Percentiles rank a stretch among this genome's conserved stretches.
Conservation (phyloP, 1,284 basidiomycete genomes). For the Rhizoctonia solani region DNA sequence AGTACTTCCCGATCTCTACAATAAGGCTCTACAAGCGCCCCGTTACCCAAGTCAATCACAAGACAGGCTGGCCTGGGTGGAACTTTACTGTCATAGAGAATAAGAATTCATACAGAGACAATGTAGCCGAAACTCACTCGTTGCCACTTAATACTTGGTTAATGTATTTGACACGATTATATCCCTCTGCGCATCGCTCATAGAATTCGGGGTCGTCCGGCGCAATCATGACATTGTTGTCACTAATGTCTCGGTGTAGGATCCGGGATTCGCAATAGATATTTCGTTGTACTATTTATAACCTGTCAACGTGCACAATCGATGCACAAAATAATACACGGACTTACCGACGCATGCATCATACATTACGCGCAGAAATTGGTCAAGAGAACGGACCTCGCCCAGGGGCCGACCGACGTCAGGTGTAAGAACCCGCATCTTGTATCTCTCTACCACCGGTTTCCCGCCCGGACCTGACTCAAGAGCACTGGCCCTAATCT, state of each 20-base stretch:
- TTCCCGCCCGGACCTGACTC: background rate
- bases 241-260: constrained; percentile 2
- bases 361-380: constrained; percentile 9
- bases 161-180: background rate
- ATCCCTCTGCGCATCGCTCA: background rate
- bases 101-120: background rate
- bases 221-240: constrained; percentile 1
- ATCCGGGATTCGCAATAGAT: background rate
- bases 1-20: background rate
- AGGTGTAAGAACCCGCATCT: background rate
- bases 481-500: too few relatives aligned
- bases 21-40: background rate
- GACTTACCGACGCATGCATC: constrained; percentile 16
- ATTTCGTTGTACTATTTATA: constrained; percentile 1
- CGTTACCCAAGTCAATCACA: background rate
- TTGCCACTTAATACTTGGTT: background rate
- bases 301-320: background rate
- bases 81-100: background rate
- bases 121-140: background rate
- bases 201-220: background rate
- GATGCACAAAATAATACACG: background rate
- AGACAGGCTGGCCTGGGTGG: background rate
- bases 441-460: background rate
- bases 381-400: background rate
- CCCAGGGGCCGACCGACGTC: background rate